A percentile compares a stretch with the other conserved stretches of the same genome.
These are phyloP conservation scores for Coemansia sp. DNA, from an alignment of 192 early-diverging fungal genomes.

Conservation along the genomic window DNA sequence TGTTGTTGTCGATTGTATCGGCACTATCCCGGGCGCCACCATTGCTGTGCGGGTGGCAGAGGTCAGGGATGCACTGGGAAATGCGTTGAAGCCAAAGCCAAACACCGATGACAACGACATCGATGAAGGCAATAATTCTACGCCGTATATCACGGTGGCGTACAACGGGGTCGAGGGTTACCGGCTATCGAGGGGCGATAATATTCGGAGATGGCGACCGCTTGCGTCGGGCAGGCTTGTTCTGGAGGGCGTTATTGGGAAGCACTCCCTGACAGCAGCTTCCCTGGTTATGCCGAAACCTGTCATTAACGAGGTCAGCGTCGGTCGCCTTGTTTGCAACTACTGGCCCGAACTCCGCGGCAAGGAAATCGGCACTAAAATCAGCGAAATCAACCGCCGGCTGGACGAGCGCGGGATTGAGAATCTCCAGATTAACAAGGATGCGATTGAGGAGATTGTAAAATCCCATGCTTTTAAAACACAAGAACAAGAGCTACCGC, in stretches of 20 bases:
- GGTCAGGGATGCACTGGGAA: slow-evolving; percentile 7
- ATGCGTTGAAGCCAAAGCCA: background rate
- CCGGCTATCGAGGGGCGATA: slow-evolving; percentile 8
- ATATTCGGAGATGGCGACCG: slow-evolving; percentile 33
- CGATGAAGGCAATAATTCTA: background rate
- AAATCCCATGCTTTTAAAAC: slow-evolving; percentile 8
- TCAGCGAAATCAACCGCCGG: slow-evolving; percentile 19
- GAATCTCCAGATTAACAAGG: slow-evolving; percentile 35
- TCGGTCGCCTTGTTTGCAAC: slow-evolving; percentile 42
- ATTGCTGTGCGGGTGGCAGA: slow-evolving; percentile 40
- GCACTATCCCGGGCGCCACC: slow-evolving; percentile 17
- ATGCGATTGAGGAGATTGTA: slow-evolving; percentile 32
- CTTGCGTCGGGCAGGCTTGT: slow-evolving; percentile 24
- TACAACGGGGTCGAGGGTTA: slow-evolving; percentile 34
- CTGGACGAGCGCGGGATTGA: slow-evolving; percentile 33
- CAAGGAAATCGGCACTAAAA: slow-evolving; percentile 35
- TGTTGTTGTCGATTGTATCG: slow-evolving; percentile 36
- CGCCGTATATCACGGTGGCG: slow-evolving; percentile 41
- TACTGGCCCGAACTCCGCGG: slow-evolving; percentile 41
- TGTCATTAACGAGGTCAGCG: slow-evolving; percentile 32
- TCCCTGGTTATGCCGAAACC: slow-evolving; percentile 21
- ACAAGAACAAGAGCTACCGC: slow-evolving; percentile 1
- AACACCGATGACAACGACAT: background rate
- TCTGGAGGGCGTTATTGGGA: slow-evolving; percentile 32
- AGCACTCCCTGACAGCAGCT: slow-evolving; percentile 32